Conservation (phyloP, 2,329 filamentous ascomycete species). For the Phyllosticta capitalensis region DNA sequence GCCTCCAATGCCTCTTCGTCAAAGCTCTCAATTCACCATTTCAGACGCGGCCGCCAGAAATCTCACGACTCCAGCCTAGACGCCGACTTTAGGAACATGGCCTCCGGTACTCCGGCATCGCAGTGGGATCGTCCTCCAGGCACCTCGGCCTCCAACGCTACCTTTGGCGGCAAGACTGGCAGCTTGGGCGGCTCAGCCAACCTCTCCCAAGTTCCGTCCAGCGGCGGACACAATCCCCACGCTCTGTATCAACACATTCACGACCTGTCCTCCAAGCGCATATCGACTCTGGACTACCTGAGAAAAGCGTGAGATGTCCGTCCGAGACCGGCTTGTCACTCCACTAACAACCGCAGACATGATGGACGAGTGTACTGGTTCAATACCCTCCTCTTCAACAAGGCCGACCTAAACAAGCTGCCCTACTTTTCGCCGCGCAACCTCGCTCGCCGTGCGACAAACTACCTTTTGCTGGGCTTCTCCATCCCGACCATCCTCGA, state of each 20-base stretch:
- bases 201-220: slow-evolving; percentile 18
- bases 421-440: slow-evolving; percentile 79
- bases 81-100: slow-evolving; percentile 5
- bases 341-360: slow-evolving; percentile 48
- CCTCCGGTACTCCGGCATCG: neutral
- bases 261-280: slow-evolving; percentile 81
- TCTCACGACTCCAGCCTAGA: slow-evolving; percentile 22
- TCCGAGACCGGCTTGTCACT: neutral
- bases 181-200: slow-evolving; percentile 1
- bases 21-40: slow-evolving; percentile 30
- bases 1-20: slow-evolving; percentile 16
- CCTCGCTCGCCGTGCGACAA: slow-evolving; percentile 80
- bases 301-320: slow-evolving; percentile 66
- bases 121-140: slow-evolving; percentile 7
- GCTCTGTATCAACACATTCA: slow-evolving; percentile 61
- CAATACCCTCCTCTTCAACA: slow-evolving; percentile 89
- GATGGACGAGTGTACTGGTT: slow-evolving; percentile 97
- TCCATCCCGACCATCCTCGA: slow-evolving; percentile 86
- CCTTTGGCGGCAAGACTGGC: neutral
- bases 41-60: slow-evolving; percentile 26
- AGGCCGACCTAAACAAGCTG: slow-evolving; percentile 67
- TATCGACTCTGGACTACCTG: slow-evolving; percentile 87
- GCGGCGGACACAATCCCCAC: slow-evolving; percentile 39
- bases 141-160: slow-evolving; percentile 6
- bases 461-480: slow-evolving; percentile 85